Base-by-base conservation (phyloP, 805 yeast genomes). In the Candida michaelii region DNA sequence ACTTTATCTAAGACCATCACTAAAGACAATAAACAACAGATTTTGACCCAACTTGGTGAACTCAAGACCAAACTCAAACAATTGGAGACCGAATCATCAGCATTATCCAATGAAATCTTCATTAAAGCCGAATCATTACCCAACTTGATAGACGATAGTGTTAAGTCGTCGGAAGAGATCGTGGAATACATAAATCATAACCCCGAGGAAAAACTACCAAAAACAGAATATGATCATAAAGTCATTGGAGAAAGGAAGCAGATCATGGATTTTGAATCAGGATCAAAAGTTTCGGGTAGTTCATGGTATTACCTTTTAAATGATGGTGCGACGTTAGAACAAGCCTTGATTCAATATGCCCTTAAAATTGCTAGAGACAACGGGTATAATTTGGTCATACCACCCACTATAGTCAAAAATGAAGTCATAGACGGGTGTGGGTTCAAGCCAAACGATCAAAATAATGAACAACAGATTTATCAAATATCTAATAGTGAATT, bases 391-490 rank as follows among this genome's bases (percentile, higher is more conserved):
- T 76, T 84, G 75, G 79, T 83, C 8, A 61, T 79, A 9, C 97
- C 98, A 0, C 99, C 99, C 1, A 78, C 95, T 0, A 78, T 93
- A 12, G 96, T 90, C 2, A 79, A 85, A 50, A 69, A 80, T 14
- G 95, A 86, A 48, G 69, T 88, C 4, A 80, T 90, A 0, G 69
- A 74, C 50, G 97, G 97, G 0, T 93, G 99, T 69, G 99, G 99
- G 0, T 93, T 90, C 66, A 81, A 83, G 55, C 99, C 99, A 10
- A 78, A 95, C 46, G 98, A 93, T 56, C 83, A 81, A 52, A 85
- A 85, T 51, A 80, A 82, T 46, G 97, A 89, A 55, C 82, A 82
- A 39, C 99, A 93, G 59, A 83, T 89, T 0, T 93, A 90, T 60
- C 76, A 76, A 33, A 56, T 91, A 11, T 62, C 67, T 0, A 72